phyloP scores from a whole-genome alignment of 2,329 filamentous ascomycete species.

The Colletotrichum sp. region DNA sequence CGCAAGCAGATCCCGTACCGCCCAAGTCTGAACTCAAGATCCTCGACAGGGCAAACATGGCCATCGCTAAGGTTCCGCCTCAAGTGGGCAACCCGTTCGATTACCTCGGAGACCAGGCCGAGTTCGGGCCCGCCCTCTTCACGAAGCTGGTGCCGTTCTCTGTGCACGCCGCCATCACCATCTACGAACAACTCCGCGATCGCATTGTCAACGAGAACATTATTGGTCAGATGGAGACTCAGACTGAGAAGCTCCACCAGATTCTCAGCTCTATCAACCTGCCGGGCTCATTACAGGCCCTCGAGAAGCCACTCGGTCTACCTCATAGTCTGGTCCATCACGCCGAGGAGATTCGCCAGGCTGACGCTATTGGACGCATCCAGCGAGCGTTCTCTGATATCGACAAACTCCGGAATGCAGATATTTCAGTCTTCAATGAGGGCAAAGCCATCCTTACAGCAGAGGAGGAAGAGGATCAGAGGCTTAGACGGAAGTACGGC shows the following conservation, averaged over 20 bases:
- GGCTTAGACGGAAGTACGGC: constrained; percentile 77
- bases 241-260: constrained; percentile 82
- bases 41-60: constrained; percentile 90
- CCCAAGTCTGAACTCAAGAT: constrained; percentile 87
- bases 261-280: constrained; percentile 83
- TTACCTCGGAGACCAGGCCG: constrained; percentile 78
- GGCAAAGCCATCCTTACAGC: constrained; percentile 78
- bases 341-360: constrained; percentile 91
- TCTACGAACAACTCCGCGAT: constrained; percentile 91
- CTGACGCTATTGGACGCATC: constrained; percentile 81
- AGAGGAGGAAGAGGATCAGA: constrained; percentile 85
- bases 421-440: constrained; percentile 81
- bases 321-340: constrained; percentile 87
- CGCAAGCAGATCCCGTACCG: constrained; percentile 71
- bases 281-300: constrained; percentile 88
- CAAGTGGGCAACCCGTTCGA: constrained; percentile 83
- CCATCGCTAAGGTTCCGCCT: constrained; percentile 76
- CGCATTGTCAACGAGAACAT: constrained; percentile 89
- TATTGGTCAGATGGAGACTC: constrained; percentile 80
- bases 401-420: constrained; percentile 83
- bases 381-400: constrained; percentile 86
- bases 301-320: constrained; percentile 92
- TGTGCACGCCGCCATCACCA: constrained; percentile 92
- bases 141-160: constrained; percentile 93
- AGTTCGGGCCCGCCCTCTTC: constrained; percentile 86